Base-by-base conservation (phyloP, 345 rosid genomes). In the Aquilaria yunnanensis region DNA sequence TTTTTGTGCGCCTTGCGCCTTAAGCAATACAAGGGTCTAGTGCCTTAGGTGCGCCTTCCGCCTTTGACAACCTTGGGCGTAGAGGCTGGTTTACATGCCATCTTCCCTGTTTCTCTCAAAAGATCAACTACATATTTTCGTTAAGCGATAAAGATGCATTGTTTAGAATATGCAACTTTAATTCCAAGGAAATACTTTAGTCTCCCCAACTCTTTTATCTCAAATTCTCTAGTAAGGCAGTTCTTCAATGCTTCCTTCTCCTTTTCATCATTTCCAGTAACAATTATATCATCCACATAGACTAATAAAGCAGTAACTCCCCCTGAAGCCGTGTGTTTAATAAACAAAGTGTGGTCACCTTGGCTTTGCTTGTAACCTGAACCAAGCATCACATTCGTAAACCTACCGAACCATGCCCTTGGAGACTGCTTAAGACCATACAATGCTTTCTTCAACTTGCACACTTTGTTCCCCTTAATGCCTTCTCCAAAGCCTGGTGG, bases 261-360 rank as follows among this genome's bases (percentile, higher is more conserved):
- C 13, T 9, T 3, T 2, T 47, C 37, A 60, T 60, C 41, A 60
- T 46, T 8, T 23, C 52, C 13, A 5, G n/a, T 46, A 3, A 46
- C 53, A 16, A 60, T 47, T 1, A 47, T 60, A 34, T 60, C 63
- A 47, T 60, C 63, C 0, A 60, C 63, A 60, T 46, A 60, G 2
- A 47, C 41, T 2, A 56, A 2, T 12, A 56, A 41, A 16, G 14
- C 14, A 1, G 34, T 46, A 12, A 60, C 12, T 23, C 9, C 13
- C 7, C 34, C 37, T 60, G 41, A 47, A 31, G 23, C 23, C 23
- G 23, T 23, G 23, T 23, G 23, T 23, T 23, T 23, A 23, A 23
- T 23, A 23, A 23, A 23, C 23, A 23, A 23, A 23, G 23, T 23
- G 23, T 23, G 23, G 23, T 23, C 23, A 23, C 23, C 23, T 23